Conservation (phyloP, 495 filamentous ascomycete species). For the Choiromyces venosus region DNA sequence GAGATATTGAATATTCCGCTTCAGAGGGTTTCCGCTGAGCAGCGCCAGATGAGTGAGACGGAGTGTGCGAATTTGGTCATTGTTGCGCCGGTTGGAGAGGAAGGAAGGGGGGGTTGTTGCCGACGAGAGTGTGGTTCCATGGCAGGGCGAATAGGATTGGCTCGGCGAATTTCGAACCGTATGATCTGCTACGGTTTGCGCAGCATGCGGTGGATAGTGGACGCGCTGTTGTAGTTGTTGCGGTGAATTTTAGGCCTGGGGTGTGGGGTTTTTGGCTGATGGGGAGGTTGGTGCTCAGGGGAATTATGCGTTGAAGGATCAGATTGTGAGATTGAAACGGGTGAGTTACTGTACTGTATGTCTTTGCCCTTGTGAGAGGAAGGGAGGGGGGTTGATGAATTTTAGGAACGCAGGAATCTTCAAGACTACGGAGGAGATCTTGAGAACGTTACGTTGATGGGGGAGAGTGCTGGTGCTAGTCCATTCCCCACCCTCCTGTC, state of each 20-base stretch:
- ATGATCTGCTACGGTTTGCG: slow-evolving; percentile 20
- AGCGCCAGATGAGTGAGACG: slow-evolving; percentile 7
- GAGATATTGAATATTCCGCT: slow-evolving; percentile 6
- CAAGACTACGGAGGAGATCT: slow-evolving; percentile 16
- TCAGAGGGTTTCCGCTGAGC: neutral
- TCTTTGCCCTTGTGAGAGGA: neutral
- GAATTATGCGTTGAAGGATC: slow-evolving; percentile 25
- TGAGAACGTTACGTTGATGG: slow-evolving; percentile 16
- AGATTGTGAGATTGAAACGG: slow-evolving; percentile 15
- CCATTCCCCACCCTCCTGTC: neutral
- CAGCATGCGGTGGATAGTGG: slow-evolving; percentile 3
- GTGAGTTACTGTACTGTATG: too few relatives aligned
- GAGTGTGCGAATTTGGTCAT: slow-evolving; percentile 19
- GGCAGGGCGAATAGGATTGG: slow-evolving; percentile 15
- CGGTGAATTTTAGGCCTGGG: slow-evolving; percentile 14
- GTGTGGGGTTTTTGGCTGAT: slow-evolving; percentile 8
- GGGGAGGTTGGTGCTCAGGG: slow-evolving; percentile 6
- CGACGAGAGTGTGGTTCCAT: slow-evolving; percentile 25
- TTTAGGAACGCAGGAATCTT: slow-evolving; percentile 15
- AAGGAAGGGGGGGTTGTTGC: slow-evolving; percentile 5
- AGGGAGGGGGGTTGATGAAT: neutral
- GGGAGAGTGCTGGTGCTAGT: slow-evolving; percentile 20
- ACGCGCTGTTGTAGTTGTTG: slow-evolving; percentile 8
- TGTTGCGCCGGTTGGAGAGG: neutral
- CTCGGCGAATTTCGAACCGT: slow-evolving; percentile 16